These are phyloP conservation scores for Pythium pyrilobum DNA, from an alignment of 352 stramenopile genomes.

Conservation along the genomic window DNA sequence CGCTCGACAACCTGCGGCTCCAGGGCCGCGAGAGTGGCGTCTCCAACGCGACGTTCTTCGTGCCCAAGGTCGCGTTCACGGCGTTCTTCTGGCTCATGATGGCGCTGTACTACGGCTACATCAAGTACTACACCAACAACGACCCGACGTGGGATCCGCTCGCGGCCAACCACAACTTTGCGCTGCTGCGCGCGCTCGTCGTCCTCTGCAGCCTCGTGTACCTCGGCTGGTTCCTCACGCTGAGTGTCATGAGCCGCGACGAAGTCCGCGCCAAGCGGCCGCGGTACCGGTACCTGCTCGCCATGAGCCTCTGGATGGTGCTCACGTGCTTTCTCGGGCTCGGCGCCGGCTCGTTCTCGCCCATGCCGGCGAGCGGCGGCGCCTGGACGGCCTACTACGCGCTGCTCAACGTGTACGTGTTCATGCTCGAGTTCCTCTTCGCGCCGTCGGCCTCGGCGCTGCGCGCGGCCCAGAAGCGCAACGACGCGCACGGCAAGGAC, in stretches of 20 bases:
- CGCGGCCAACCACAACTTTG: conserved; percentile 32
- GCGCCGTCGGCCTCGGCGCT: conserved; percentile 39
- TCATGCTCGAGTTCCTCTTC: conserved; percentile 49
- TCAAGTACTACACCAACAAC: conserved; percentile 61
- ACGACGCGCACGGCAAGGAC: conserved; percentile 5
- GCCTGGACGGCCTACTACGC: conserved; percentile 43
- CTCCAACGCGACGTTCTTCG: conserved; percentile 51
- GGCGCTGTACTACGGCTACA: conserved; percentile 46
- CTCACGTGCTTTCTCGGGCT: conserved; percentile 39
- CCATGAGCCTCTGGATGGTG: conserved; percentile 45
- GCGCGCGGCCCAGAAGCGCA: conserved; percentile 20
- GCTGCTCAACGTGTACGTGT: conserved; percentile 64
- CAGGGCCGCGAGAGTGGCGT: conserved; percentile 42
- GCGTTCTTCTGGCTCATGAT: conserved; percentile 54
- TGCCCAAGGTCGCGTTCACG: conserved; percentile 41
- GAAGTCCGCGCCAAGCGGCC: conserved; percentile 42
- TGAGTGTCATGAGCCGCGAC: conserved; percentile 31
- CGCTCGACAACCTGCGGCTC: conserved; percentile 52
- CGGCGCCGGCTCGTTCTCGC: conserved; percentile 35
- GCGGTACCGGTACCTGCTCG: conserved; percentile 43
- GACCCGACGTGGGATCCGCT: conserved; percentile 43
- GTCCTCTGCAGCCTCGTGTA: conserved; percentile 39
- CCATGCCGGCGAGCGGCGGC: conserved; percentile 35
- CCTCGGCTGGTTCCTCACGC: conserved; percentile 38
- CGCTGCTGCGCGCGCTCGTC: conserved; percentile 29